These are phyloP conservation scores for Trichophyton rubrum DNA, from an alignment of 2,329 filamentous ascomycete species.

Conservation along the genomic window DNA sequence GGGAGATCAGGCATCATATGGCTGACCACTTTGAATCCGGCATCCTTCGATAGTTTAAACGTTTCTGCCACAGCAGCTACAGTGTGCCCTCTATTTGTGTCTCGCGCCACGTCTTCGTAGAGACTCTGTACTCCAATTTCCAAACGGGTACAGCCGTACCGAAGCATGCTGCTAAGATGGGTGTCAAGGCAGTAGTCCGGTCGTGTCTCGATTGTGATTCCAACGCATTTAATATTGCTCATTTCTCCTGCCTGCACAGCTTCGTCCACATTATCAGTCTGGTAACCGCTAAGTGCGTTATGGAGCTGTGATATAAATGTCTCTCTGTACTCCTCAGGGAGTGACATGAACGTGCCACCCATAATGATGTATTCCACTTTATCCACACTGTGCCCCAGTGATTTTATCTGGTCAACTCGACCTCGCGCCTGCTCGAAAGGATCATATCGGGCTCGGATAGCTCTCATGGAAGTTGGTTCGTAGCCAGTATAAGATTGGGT, in stretches of 20 bases:
- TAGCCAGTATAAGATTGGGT: slow-evolving; percentile 98
- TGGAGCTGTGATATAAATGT: slow-evolving; percentile 92
- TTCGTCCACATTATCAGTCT: slow-evolving; percentile 87
- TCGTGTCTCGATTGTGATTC: slow-evolving; percentile 94
- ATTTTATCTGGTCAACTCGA: slow-evolving; percentile 91
- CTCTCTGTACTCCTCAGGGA: slow-evolving; percentile 77
- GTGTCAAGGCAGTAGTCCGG: slow-evolving; percentile 94
- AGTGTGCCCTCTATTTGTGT: slow-evolving; percentile 93
- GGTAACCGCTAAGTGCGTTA: slow-evolving; percentile 92
- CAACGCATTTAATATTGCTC: slow-evolving; percentile 95
- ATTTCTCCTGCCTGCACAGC: slow-evolving; percentile 88
- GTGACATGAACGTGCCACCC: slow-evolving; percentile 98
- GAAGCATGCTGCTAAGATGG: slow-evolving; percentile 89
- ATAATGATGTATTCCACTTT: slow-evolving; percentile 99
- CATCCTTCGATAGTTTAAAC: slow-evolving; percentile 93
- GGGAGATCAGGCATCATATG: slow-evolving; percentile 99
- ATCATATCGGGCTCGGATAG: slow-evolving; percentile 91
- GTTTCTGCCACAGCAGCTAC: slow-evolving; percentile 92
- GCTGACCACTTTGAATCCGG: slow-evolving; percentile 95
- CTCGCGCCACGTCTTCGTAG: slow-evolving; percentile 95
- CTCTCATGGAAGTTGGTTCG: slow-evolving; percentile 95
- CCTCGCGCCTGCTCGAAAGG: slow-evolving; percentile 95
- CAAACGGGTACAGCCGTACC: slow-evolving; percentile 91
- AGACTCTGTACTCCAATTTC: slow-evolving; percentile 93
- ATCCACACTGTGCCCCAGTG: slow-evolving; percentile 89